Evolutionary conservation across 2,329 filamentous ascomycete species (phyloP).

Genomic region (Ceratocystis huliohia): DNA sequence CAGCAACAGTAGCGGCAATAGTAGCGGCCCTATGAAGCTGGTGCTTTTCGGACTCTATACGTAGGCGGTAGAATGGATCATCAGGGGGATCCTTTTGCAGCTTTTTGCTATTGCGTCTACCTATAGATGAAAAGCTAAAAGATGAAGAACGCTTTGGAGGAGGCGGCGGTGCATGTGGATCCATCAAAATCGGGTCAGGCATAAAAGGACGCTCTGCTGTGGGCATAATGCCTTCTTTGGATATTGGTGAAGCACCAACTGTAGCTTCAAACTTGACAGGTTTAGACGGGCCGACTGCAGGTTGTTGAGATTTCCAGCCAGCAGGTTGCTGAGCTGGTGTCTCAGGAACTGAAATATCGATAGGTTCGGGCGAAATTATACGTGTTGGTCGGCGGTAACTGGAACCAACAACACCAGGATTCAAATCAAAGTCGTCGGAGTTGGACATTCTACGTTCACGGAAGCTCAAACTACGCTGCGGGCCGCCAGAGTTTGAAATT

Average conservation of each 20-base stretch:
- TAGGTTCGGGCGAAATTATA: conserved; percentile 3
- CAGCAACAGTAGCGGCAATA: conserved; percentile 4
- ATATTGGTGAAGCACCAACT: not conserved
- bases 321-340: not conserved
- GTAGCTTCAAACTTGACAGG: not conserved
- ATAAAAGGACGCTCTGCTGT: conserved; percentile 17
- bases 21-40: conserved; percentile 15
- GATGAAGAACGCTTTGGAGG: conserved; percentile 27
- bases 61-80: conserved; percentile 36
- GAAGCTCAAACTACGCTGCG: conserved; percentile 13
- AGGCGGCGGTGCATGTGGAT: conserved; percentile 24
- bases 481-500: not conserved
- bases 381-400: conserved; percentile 10
- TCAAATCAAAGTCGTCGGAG: conserved; percentile 4
- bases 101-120: conserved; percentile 44
- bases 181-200: conserved; percentile 20
- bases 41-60: conserved; percentile 34
- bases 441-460: conserved; percentile 15
- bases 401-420: conserved; percentile 8
- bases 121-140: conserved; percentile 30
- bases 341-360: conserved; percentile 12
- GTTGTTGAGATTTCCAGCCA: not conserved
- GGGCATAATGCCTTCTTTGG: not conserved
- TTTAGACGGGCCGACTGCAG: not conserved
- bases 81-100: conserved; percentile 44